Evolutionary conservation across 352 stramenopile species (phyloP).

Genomic region (Elongisporangium anandrum): DNA sequence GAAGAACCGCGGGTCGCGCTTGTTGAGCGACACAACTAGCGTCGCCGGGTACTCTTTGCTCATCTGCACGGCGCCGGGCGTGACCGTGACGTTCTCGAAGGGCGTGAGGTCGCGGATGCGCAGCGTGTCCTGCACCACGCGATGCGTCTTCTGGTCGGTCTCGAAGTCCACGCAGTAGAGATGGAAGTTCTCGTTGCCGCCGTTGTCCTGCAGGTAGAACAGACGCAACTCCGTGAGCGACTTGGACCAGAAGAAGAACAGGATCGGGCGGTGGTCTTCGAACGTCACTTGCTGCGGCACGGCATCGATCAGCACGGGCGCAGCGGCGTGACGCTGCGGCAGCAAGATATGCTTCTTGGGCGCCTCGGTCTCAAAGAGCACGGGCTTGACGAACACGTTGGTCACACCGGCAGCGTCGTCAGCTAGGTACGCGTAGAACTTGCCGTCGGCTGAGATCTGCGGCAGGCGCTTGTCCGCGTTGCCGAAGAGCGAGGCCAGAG

Average conservation of each 20-base stretch:
- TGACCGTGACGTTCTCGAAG: conserved; percentile 25
- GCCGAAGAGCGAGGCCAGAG: conserved; percentile 39
- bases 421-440: conserved; percentile 41
- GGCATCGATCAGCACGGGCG: not conserved
- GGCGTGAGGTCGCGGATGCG: conserved; percentile 34
- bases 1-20: conserved; percentile 25
- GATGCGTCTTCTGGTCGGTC: conserved; percentile 10
- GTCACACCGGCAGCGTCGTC: conserved; percentile 28
- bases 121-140: conserved; percentile 7
- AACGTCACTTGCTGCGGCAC: conserved; percentile 29
- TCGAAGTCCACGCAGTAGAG: conserved; percentile 34
- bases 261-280: conserved; percentile 33
- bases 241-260: conserved; percentile 38
- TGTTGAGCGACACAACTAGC: conserved; percentile 31
- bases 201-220: conserved; percentile 37
- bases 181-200: conserved; percentile 44
- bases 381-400: conserved; percentile 41
- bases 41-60: conserved; percentile 21
- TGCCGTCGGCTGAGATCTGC: conserved; percentile 35
- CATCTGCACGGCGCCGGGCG: conserved; percentile 14
- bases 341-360: conserved; percentile 2
- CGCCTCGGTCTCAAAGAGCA: conserved; percentile 13
- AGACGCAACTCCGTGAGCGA: conserved; percentile 18
- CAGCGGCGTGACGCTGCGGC: conserved; percentile 1
- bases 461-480: conserved; percentile 39